phyloP scores from a whole-genome alignment of 2,329 filamentous ascomycete species.

The Teratosphaeria pseudoeucalypti region DNA sequence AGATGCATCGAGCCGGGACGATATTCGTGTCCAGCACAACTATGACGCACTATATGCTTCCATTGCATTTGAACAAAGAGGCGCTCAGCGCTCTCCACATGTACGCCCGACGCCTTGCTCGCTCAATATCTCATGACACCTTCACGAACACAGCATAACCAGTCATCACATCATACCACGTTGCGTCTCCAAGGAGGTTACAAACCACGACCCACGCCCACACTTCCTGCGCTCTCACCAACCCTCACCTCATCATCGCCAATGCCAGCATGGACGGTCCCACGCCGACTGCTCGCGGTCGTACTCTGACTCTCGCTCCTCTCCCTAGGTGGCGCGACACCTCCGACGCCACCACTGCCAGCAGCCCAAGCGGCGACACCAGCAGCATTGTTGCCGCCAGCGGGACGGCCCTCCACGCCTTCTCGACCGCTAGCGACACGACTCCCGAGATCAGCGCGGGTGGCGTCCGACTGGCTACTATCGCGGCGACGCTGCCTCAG shows the following conservation, averaged over 20 bases:
- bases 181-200: neutral
- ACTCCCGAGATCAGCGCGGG: constrained; percentile 6
- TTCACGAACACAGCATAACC: neutral
- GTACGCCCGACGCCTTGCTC: neutral
- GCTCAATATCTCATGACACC: neutral
- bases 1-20: neutral
- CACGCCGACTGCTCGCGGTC: constrained; percentile 23
- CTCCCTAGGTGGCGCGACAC: constrained; percentile 25
- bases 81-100: neutral
- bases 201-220: constrained; percentile 11
- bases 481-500: constrained; percentile 26
- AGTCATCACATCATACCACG: neutral
- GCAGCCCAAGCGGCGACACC: constrained; percentile 4
- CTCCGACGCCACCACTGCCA: constrained; percentile 18
- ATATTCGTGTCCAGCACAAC: neutral
- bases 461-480: constrained; percentile 22
- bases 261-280: constrained; percentile 4
- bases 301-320: constrained; percentile 28
- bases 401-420: neutral
- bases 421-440: constrained; percentile 1
- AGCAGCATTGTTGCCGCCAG: constrained; percentile 5
- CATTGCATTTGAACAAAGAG: neutral
- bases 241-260: constrained; percentile 25
- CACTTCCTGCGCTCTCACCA: constrained; percentile 27
- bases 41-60: neutral